A percentile compares a stretch with the other conserved stretches of the same genome.
Conservation (phyloP, 257 asterid genomes). For the Rauvolfia tetraphylla region DNA sequence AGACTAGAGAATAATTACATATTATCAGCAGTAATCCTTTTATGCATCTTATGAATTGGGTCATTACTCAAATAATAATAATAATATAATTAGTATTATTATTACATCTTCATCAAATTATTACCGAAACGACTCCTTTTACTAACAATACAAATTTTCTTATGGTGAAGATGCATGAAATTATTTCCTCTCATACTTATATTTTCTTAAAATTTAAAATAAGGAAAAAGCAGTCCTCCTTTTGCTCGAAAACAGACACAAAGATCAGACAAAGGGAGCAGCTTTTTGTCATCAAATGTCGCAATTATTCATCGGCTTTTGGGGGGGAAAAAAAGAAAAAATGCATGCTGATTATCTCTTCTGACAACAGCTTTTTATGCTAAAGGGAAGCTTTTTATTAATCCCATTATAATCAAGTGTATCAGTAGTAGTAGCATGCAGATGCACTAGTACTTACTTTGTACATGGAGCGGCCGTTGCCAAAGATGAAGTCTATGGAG, state of each 20-base stretch:
- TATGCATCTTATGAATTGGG: no score
- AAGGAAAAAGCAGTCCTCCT: constrained; percentile 17
- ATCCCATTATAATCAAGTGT: not conserved
- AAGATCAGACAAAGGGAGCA: constrained; percentile 20
- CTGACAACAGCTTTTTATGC: not conserved
- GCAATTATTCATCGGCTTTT: constrained; percentile 5
- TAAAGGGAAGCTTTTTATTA: not conserved
- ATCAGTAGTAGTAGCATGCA: not conserved
- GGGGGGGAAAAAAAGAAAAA: not conserved
- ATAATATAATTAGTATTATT: no score
- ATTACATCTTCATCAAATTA: no score
- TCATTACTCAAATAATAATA: no score
- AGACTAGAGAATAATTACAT: no score
- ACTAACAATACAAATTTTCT: no score
- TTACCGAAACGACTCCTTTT: no score
- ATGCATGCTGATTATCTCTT: not conserved
- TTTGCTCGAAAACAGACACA: constrained; percentile 18
- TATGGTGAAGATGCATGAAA: no score
- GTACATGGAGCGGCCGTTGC: constrained; percentile 90
- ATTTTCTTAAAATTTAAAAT: not conserved
- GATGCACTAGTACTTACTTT: constrained; percentile 33
- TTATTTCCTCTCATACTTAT: not conserved
- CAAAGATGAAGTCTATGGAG: constrained; percentile 89
- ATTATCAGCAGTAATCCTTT: no score
- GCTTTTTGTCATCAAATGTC: constrained; percentile 21